Base-by-base conservation (phyloP, 2,329 filamentous ascomycete species). In the Metarhizium humberi region DNA sequence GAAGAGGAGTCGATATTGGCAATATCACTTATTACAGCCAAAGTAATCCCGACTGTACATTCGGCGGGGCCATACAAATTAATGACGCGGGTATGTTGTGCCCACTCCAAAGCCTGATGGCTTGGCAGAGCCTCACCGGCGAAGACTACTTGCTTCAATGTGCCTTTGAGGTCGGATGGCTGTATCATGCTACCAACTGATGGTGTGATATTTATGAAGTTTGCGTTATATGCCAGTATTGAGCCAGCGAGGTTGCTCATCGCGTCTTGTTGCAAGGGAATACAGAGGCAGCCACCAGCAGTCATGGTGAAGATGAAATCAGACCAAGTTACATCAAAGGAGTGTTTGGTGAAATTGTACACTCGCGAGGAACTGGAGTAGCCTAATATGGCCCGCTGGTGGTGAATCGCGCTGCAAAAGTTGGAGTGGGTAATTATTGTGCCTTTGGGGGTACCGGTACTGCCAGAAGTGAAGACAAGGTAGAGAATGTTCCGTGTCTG, bases 21-120 rank as follows among this genome's bases (percentile, higher is more conserved):
- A 11, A 11, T 8, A 2, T 49, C 52, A 4, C 20, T 16, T 3
- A 49, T 8, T 7, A 40, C 52, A 18, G n/a, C 29, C 14, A 50
- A 11, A n/a, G 53, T 54, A 30, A n/a, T 34, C 25, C 47, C 30
- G 14, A 36, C 25, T 7, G 58, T 58, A 45, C 56, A 58, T 50
- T 64, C 62, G 30, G 60, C 59, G 10, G 63, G 63, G 14, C 63
- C 63, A 29, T 64, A 64, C 13, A 54, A 56, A 36, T 64, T 60
- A 3, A 63, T 52, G 25, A 63, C 56, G n/a, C 50, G 50, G n/a
- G 53, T 52, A 46, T 56, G 51, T 25, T 58, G 53, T 2, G 54
- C 57, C 4, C 53, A 55, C 50, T 58, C 46, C 30, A 40, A 25
- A 8, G 56, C 53, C 11, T 46, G 36, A 47, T 58, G 48, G 25